phyloP scores from a whole-genome alignment of 2,329 filamentous ascomycete species.

The Coniella vitis region DNA sequence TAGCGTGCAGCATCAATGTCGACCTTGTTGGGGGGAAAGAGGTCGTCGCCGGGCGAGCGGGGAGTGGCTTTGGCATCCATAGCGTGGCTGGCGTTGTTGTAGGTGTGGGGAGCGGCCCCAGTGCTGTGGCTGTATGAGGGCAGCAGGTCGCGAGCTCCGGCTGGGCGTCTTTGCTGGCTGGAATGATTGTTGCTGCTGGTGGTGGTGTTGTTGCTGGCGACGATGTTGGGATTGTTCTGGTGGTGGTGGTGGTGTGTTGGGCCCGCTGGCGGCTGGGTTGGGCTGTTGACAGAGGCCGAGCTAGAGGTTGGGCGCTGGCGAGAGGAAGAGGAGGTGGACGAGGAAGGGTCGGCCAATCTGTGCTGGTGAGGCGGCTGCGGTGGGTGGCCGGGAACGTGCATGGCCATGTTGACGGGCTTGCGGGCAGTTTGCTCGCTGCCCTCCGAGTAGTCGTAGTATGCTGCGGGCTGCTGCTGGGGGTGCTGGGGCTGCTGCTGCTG shows the following conservation, averaged over 20 bases:
- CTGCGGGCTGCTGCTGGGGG: background rate
- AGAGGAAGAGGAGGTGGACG: background rate
- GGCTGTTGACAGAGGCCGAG: background rate
- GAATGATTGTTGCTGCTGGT: background rate
- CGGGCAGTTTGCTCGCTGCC: background rate
- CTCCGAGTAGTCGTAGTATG: background rate
- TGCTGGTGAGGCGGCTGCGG: slow-evolving; percentile 8
- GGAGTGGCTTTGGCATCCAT: background rate
- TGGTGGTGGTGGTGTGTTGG: background rate
- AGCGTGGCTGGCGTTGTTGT: background rate
- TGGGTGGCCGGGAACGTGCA: slow-evolving; percentile 15
- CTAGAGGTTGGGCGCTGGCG: slow-evolving; percentile 2
- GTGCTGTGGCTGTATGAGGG: background rate
- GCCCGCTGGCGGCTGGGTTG: background rate
- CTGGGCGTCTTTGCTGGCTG: too few relatives aligned
- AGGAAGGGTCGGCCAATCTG: slow-evolving; percentile 1
- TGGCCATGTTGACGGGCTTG: slow-evolving; percentile 13
- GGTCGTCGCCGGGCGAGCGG: slow-evolving; percentile 10
- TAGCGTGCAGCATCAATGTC: slow-evolving; percentile 15
- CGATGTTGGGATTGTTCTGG: background rate
- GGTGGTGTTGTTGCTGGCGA: background rate
- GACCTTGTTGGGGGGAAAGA: slow-evolving; percentile 14
- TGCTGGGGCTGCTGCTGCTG: background rate
- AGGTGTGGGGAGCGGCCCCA: background rate
- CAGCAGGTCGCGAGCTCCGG: background rate